Percentiles rank a stretch among this genome's conserved stretches.
These are phyloP conservation scores for Magnolia changhungtana DNA, from an alignment of 164 flowering plant genomes.

Conservation along the genomic window DNA sequence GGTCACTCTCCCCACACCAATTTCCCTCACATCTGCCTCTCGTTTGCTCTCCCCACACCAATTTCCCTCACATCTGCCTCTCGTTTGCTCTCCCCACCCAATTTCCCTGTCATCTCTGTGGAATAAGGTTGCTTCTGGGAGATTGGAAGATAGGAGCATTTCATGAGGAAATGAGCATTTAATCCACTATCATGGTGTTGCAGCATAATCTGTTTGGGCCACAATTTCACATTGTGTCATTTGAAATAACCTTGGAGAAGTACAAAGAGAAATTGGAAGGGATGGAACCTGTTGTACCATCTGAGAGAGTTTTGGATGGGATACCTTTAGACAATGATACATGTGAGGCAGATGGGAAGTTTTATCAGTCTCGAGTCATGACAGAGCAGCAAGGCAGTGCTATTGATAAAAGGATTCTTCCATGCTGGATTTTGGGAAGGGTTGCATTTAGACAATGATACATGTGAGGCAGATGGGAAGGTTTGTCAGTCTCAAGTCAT, in stretches of 20 bases:
- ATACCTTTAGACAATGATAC: conserved; percentile 33
- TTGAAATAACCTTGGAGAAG: conserved; percentile 83
- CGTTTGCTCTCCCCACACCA: conserved; percentile 9
- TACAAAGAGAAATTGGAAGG: conserved; percentile 69
- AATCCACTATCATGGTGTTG: conserved; percentile 16
- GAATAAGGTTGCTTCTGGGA: conserved; percentile 91
- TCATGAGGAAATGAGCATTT: conserved; percentile 88
- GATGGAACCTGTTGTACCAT: conserved; percentile 42
- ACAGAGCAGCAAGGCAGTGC: conserved; percentile 17
- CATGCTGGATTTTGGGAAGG: conserved; percentile 81
- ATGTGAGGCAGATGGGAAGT: conserved; percentile 42
- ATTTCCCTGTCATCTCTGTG: conserved; percentile 39
- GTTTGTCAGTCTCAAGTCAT: too few relatives aligned
- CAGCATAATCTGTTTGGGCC: too few relatives aligned
- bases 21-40: too few relatives aligned
- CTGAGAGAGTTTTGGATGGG: conserved; percentile 39
- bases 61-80: too few relatives aligned
- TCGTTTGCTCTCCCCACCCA: conserved; percentile 9
- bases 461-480: too few relatives aligned
- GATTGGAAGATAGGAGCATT: conserved; percentile 94
- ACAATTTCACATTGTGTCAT: conserved; percentile 8
- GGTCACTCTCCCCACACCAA: too few relatives aligned
- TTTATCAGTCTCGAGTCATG: conserved; percentile 27
- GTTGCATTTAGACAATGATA: conserved; percentile 52
- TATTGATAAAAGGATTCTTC: conserved; percentile 24